phyloP scores from a whole-genome alignment of 2,329 filamentous ascomycete species.

The Aureobasidium mangrovei region DNA sequence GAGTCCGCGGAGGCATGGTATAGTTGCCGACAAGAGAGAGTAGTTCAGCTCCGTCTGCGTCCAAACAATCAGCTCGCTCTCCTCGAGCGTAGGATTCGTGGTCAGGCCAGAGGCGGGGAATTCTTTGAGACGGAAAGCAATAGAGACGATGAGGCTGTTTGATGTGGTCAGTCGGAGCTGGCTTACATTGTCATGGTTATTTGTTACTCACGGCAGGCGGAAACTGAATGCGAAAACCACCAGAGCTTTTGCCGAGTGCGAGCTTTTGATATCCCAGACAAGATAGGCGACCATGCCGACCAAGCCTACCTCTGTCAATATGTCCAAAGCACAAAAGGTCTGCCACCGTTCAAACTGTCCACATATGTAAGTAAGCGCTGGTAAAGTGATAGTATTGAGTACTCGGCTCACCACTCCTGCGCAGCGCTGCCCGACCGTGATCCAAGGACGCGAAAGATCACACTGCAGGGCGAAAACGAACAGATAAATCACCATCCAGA shows the following conservation, averaged over 20 bases:
- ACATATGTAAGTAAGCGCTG: background rate
- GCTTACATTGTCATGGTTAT: background rate
- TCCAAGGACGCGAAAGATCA: background rate
- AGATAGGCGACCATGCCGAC: slow-evolving; percentile 27
- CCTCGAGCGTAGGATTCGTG: slow-evolving; percentile 21
- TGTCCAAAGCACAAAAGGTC: slow-evolving; percentile 32
- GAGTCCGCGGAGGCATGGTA: slow-evolving; percentile 30
- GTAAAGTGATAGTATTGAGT: background rate
- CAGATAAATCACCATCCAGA: background rate
- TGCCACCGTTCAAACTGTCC: slow-evolving; percentile 26
- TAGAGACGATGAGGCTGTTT: slow-evolving; percentile 4
- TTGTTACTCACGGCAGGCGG: slow-evolving; percentile 21
- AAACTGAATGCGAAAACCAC: slow-evolving; percentile 24
- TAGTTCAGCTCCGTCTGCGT: slow-evolving; percentile 28
- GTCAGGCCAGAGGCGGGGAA: background rate
- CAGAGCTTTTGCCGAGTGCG: background rate
- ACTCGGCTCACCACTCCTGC: slow-evolving; percentile 20
- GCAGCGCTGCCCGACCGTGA: slow-evolving; percentile 14
- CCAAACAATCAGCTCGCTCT: slow-evolving; percentile 21
- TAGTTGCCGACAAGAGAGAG: slow-evolving; percentile 30
- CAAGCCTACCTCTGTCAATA: slow-evolving; percentile 27
- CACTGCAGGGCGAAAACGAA: background rate
- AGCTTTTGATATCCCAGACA: slow-evolving; percentile 21
- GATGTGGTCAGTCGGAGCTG: background rate
- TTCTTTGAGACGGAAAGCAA: background rate